A percentile compares a stretch with the other conserved stretches of the same genome.
These are phyloP conservation scores for Pyropia yezoensis DNA, from an alignment of 23 red algal species.

Conservation along the genomic window DNA sequence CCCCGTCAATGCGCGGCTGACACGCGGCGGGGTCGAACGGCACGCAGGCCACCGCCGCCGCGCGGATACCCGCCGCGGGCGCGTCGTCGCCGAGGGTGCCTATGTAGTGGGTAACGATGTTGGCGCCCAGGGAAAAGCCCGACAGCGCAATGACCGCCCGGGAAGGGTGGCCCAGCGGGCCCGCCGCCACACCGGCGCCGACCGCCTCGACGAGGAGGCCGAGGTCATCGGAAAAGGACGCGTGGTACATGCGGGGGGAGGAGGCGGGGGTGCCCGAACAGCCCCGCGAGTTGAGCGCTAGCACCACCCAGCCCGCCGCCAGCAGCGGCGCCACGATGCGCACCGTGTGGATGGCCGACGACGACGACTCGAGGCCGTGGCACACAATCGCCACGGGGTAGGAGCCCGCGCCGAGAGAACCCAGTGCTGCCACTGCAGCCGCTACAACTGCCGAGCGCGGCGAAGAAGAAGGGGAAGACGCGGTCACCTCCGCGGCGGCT, in stretches of 20 bases:
- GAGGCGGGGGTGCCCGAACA: constrained; percentile 48
- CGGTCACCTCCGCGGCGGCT: not conserved
- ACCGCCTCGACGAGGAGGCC: constrained; percentile 32
- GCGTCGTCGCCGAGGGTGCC: constrained; percentile 22
- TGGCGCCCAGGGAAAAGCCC: constrained; percentile 89
- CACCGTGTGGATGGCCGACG: constrained; percentile 21
- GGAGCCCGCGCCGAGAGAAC: not conserved
- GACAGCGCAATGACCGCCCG: constrained; percentile 20
- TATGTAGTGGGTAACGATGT: constrained; percentile 70
- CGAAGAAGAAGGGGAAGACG: not conserved
- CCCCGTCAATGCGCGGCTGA: constrained; percentile 60
- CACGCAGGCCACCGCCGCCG: constrained; percentile 64
- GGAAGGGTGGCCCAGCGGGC: not conserved
- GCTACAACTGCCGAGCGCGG: not conserved
- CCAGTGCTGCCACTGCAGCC: not conserved
- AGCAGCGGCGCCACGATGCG: constrained; percentile 51
- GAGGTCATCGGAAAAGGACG: constrained; percentile 77
- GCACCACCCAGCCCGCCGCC: constrained; percentile 17
- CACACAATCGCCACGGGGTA: constrained; percentile 60
- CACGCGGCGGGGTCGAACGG: constrained; percentile 67
- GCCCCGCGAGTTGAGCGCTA: constrained; percentile 71
- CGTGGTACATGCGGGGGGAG: constrained; percentile 71
- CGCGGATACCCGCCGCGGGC: constrained; percentile 28
- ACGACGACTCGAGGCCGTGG: constrained; percentile 79
- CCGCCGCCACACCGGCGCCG: constrained; percentile 11